Base-by-base conservation (phyloP, 2,329 filamentous ascomycete genomes). In the Nemania sp. region DNA sequence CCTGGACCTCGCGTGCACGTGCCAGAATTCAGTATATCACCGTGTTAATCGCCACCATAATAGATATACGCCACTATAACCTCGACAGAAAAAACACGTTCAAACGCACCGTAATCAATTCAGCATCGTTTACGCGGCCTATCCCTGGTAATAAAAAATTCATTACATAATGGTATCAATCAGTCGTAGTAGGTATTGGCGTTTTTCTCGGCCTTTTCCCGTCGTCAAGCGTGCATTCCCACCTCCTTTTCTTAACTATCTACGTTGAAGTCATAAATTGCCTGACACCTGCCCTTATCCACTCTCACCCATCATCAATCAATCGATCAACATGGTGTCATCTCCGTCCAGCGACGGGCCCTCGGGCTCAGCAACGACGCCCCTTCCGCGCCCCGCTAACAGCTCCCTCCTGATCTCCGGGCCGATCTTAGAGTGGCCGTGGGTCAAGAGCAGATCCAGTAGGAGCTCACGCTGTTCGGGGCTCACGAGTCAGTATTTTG, bases 381-480 rank as follows among this genome's bases (percentile, higher is more conserved):
- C 94, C 64, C 95, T 84, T 2, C 92, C 94, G 75, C 95, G 84
- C 1, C 95, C 95, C 25, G 92, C 92, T 49, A 98, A 77, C 71
- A 99, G 74, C 75, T 99, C 94, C 70, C 92, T 87, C 68, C 95
- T 57, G 25, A 98, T 91, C 74, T 98, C 95, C 0, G 95, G 92
- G 0, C 92, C 92, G 65, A 99, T 97, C 62, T 89, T 86, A 63
- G 88, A 87, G 77, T 99, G 95, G 0, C 93, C 93, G 63, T 94
- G 87, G 3, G 87, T 88, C 45, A 97, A 80, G 17, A 99, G 80
- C 61, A 99, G 77, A 77, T 99, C 95, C 5, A 99, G 79, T 52
- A 99, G 78, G 0, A 92, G 91, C 77, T 99, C 94, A 68, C 93
- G 83, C 79, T 65, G 9, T 50, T 49, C 9, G 13, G n/a, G 40